Base-by-base conservation (phyloP, 768 basidiomycete species). In the Pilatotrama ljubarskyi region DNA sequence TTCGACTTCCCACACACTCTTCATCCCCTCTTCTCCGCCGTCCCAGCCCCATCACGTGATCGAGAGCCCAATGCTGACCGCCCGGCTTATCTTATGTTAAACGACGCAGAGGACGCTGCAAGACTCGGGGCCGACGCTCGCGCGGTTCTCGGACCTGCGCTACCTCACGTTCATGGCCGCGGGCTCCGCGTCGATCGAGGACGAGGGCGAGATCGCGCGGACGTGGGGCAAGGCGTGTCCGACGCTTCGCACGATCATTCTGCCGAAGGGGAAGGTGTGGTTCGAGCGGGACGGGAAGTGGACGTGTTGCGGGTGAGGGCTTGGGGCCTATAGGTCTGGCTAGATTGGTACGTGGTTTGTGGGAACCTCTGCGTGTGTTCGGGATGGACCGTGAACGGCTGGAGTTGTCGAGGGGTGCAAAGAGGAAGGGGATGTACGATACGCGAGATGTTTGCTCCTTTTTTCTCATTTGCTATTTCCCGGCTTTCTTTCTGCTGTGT, bases 151-250 rank as follows among this genome's bases (percentile, higher is more conserved):
- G 15, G 42, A 58, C 47, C 61, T 70, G 44, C 66, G 82, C 62
- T 86, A 84, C 59, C 77, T 87, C 20, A 86, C 85, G 8, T 84
- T 85, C 66, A 84, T 87, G 77, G 82, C 82, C 2, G 77, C 79
- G 5, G 71, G 71, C 15, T 50, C 57, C 15, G 51, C 55, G 11
- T 61, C 66, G 50, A 44, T 66, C 26, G 64, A 74, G 9, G 75
- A 80, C 55, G 86, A 88, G 67, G 73, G 74, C 15, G 71, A 73
- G 61, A 78, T 87, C 11, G 86, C 82, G n/a, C 71, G 71, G 46
- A 66, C 71, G 44, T 88, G 86, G 86, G 81, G 82, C 55, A 64
- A 69, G 20, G 79, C 79, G 24, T 88, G 86, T 69, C 82, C 84
- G 3, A 84, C 85, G 0, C 74, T 88, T 29, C 76, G 76, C 58